A percentile compares a stretch with the other conserved stretches of the same genome.
phyloP scores from a whole-genome alignment of 305 asterid species.

The Fraxinus velutina region DNA sequence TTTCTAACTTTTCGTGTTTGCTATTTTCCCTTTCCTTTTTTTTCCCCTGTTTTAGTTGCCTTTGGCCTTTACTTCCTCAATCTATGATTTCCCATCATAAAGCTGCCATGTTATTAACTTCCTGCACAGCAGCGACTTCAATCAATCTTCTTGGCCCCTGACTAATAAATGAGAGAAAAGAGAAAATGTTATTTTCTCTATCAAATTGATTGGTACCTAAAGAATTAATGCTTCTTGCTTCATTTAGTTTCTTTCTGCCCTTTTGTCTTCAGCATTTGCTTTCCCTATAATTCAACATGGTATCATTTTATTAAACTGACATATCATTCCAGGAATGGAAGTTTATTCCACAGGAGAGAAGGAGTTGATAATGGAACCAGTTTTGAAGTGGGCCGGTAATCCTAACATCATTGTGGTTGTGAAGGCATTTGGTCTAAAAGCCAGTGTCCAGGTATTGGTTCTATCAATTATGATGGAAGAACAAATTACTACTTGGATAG shows the following conservation, averaged over 20 bases:
- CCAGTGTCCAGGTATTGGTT: slow-evolving; percentile 76
- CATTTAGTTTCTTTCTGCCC: not conserved
- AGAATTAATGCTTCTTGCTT: not conserved
- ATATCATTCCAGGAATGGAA: slow-evolving; percentile 68
- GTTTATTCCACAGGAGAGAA: slow-evolving; percentile 87
- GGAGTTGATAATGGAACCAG: slow-evolving; percentile 91
- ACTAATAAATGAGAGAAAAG: not conserved
- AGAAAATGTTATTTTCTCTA: not conserved
- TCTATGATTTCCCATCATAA: not conserved
- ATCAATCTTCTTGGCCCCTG: not conserved
- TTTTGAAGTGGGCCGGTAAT: slow-evolving; percentile 89
- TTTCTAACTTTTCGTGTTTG: no score
- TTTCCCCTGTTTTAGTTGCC: not conserved
- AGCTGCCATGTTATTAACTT: not conserved
- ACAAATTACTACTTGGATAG: no score
- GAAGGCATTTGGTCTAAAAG: slow-evolving; percentile 84
- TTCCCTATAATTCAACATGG: not conserved
- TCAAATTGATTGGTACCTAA: not conserved
- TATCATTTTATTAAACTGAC: not conserved
- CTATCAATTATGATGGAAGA: not conserved
- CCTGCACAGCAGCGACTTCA: not conserved
- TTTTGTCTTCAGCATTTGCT: not conserved
- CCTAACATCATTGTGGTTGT: slow-evolving; percentile 82
- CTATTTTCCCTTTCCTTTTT: not conserved
- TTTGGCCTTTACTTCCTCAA: not conserved